Evolutionary conservation across 208 protist genomes (phyloP).

Genomic region (Strigomonas galati): DNA sequence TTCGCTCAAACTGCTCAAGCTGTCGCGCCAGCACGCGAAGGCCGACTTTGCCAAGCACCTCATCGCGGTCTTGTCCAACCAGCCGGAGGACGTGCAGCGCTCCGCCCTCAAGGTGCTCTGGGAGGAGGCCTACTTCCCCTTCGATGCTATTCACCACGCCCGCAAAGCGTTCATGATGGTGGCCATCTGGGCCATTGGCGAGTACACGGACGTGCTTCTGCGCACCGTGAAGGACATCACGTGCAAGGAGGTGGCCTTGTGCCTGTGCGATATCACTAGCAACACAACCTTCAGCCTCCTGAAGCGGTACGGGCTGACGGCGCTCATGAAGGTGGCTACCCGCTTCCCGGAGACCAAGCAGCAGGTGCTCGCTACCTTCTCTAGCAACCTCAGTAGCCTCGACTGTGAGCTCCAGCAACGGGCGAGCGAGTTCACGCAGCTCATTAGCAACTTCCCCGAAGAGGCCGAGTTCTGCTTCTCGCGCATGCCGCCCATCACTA

Average conservation of each 20-base stretch:
- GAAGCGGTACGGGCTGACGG: conserved; percentile 92
- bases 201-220: conserved; percentile 93
- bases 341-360: conserved; percentile 55
- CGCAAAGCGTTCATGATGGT: conserved; percentile 91
- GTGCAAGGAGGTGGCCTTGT: conserved; percentile 44
- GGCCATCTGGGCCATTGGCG: conserved; percentile 95
- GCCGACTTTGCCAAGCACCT: conserved; percentile 77
- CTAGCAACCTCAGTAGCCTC: conserved; percentile 62
- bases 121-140: conserved; percentile 70
- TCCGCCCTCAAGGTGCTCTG: conserved; percentile 89
- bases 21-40: conserved; percentile 65
- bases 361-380: conserved; percentile 49
- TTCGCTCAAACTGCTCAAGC: conserved; percentile 90
- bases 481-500: conserved; percentile 77
- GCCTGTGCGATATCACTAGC: conserved; percentile 65
- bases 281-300: conserved; percentile 67
- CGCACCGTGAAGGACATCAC: conserved; percentile 20
- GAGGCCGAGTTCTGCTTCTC: conserved; percentile 69
- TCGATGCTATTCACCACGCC: conserved; percentile 71
- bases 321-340: conserved; percentile 93
- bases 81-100: conserved; percentile 83
- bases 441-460: conserved; percentile 75
- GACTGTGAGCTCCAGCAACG: conserved; percentile 95
- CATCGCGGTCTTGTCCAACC: conserved; percentile 85
- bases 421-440: conserved; percentile 87